Conservation (phyloP, 257 asterid genomes). For the Parsonsia alboflavescens region DNA sequence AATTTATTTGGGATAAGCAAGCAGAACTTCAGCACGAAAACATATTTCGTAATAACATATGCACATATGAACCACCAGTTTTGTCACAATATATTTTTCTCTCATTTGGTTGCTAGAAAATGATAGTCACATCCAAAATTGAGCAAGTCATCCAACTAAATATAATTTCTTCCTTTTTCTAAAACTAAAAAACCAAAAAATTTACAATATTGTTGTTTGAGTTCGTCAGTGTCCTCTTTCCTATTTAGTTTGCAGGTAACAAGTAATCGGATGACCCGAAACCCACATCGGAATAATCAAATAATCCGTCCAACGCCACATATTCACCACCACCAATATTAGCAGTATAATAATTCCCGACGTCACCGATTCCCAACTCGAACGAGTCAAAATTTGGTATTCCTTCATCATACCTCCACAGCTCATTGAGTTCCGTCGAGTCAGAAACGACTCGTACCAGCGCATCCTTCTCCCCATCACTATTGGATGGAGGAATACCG, state of each 20-base stretch:
- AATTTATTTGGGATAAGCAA: no score
- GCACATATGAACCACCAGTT: no score
- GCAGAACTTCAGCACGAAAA: no score
- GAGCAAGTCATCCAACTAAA: neutral
- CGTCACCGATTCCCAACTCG: slow-evolving; percentile 36
- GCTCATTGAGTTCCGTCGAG: slow-evolving; percentile 35
- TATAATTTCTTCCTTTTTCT: neutral
- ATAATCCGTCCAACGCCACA: slow-evolving; percentile 58
- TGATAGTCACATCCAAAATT: neutral
- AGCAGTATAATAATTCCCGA: slow-evolving; percentile 16
- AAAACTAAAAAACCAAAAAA: neutral
- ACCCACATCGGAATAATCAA: slow-evolving; percentile 62
- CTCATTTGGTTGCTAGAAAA: neutral
- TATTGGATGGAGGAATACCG: slow-evolving; percentile 60
- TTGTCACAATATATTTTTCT: neutral
- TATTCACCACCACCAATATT: slow-evolving; percentile 38
- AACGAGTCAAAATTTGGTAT: slow-evolving; percentile 47
- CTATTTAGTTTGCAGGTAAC: slow-evolving; percentile 49
- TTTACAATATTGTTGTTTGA: neutral
- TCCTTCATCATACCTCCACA: slow-evolving; percentile 38
- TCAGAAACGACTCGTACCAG: slow-evolving; percentile 38
- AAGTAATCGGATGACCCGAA: slow-evolving; percentile 48
- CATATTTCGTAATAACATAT: no score
- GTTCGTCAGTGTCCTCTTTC: slow-evolving; percentile 7
- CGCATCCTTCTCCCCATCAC: slow-evolving; percentile 25